These are phyloP conservation scores for Hevea brasiliensis DNA, from an alignment of 345 rosid genomes.

Conservation along the genomic window DNA sequence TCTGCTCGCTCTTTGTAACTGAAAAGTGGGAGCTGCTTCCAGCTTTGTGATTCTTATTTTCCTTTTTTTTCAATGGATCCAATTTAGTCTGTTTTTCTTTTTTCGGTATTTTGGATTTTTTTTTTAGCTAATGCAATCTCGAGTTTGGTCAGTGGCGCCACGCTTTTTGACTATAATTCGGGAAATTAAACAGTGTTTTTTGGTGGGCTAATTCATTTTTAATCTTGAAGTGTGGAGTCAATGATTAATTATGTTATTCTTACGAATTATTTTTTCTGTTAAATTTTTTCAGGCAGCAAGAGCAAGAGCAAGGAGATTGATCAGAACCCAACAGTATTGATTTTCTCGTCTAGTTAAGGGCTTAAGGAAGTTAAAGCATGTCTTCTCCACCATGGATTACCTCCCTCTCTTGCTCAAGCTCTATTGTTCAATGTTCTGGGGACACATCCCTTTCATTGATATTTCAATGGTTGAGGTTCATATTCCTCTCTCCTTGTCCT, in stretches of 20 bases:
- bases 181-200: too few relatives aligned
- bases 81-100: too few relatives aligned
- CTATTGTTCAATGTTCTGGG: slow-evolving; percentile 33
- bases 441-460: slow-evolving; percentile 41
- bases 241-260: neutral
- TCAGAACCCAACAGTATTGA: neutral
- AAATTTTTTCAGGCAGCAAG: slow-evolving; percentile 27
- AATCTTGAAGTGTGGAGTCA: neutral
- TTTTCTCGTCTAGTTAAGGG: too few relatives aligned
- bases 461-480: slow-evolving; percentile 71
- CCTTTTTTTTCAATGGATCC: too few relatives aligned
- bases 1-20: too few relatives aligned
- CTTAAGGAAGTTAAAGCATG: slow-evolving; percentile 37
- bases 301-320: slow-evolving; percentile 9
- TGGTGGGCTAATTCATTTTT: neutral
- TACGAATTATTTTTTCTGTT: neutral
- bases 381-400: slow-evolving; percentile 54
- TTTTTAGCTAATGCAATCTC: too few relatives aligned
- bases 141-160: too few relatives aligned
- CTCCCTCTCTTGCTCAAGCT: slow-evolving; percentile 59
- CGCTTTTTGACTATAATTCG: too few relatives aligned
- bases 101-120: too few relatives aligned
- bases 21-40: too few relatives aligned
- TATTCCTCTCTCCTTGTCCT: slow-evolving; percentile 76
- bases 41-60: too few relatives aligned